Conservation (phyloP, 2,329 filamentous ascomycete species). For the Colletotrichum liriopes region DNA sequence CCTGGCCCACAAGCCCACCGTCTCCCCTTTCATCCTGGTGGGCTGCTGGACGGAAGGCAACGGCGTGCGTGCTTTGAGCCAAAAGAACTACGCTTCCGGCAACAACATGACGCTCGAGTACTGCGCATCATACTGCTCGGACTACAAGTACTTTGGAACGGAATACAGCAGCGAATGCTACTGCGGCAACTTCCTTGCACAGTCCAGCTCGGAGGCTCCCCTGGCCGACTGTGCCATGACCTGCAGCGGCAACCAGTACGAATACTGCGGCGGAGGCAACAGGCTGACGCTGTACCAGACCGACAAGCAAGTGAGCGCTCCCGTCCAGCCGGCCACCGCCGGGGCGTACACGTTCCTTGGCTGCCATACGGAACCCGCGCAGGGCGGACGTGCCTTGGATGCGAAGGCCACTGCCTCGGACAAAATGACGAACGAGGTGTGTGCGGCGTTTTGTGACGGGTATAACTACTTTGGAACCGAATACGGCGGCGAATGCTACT, state of each 20-base stretch:
- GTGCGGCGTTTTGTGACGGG: constrained; percentile 51
- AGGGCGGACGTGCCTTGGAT: constrained; percentile 52
- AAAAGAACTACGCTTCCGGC: constrained; percentile 45
- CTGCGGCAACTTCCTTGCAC: constrained; percentile 53
- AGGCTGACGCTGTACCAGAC: constrained; percentile 54
- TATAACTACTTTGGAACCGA: constrained; percentile 56
- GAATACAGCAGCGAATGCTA: constrained; percentile 59
- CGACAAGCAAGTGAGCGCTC: constrained; percentile 46
- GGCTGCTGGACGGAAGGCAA: constrained; percentile 60
- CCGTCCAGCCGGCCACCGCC: constrained; percentile 51
- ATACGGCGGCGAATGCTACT: constrained; percentile 57
- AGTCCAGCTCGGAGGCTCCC: constrained; percentile 48
- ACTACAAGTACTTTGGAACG: constrained; percentile 59
- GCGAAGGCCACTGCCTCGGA: constrained; percentile 46
- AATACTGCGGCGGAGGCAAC: constrained; percentile 54
- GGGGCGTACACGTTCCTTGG: constrained; percentile 53
- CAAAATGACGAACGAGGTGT: constrained; percentile 53
- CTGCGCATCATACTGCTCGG: constrained; percentile 54
- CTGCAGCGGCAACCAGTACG: constrained; percentile 51
- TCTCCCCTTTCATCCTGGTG: constrained; percentile 52
- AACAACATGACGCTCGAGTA: constrained; percentile 53
- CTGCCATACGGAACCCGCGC: constrained; percentile 56
- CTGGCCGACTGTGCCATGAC: constrained; percentile 54
- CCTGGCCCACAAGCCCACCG: constrained; percentile 49
- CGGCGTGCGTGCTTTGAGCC: constrained; percentile 53